These are phyloP conservation scores for Phytophthora idaei DNA, from an alignment of 352 stramenopile species.

Conservation along the genomic window DNA sequence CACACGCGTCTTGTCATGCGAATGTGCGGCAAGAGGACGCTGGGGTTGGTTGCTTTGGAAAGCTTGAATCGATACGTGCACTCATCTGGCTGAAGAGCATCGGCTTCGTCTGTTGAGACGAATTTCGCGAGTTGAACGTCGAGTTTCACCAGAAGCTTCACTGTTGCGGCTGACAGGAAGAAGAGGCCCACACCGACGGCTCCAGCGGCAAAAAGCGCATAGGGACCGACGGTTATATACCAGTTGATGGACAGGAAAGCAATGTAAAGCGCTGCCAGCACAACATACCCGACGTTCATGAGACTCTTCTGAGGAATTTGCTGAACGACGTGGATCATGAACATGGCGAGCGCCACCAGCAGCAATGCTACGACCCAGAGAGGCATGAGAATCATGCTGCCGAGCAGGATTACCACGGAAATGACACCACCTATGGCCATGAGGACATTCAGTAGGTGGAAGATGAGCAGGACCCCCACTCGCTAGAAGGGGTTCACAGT, in stretches of 20 bases:
- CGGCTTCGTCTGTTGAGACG: background rate
- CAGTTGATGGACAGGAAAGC: constrained; percentile 8
- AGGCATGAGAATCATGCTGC: constrained; percentile 19
- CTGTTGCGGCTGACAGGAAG: background rate
- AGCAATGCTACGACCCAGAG: constrained; percentile 11
- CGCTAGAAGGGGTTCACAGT: constrained; percentile 4
- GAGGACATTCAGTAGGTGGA: constrained; percentile 21
- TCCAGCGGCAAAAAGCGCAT: constrained; percentile 5
- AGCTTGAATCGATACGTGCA: constrained; percentile 14
- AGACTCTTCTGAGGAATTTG: constrained; percentile 5
- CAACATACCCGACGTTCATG: constrained; percentile 5
- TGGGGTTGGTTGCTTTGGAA: constrained; percentile 11
- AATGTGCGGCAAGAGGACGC: constrained; percentile 5
- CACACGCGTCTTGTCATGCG: constrained; percentile 13
- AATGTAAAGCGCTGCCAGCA: constrained; percentile 13
- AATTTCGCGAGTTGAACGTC: constrained; percentile 15
- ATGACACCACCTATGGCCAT: constrained; percentile 16
- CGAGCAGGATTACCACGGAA: constrained; percentile 7
- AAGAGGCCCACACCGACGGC: constrained; percentile 15
- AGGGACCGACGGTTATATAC: constrained; percentile 8
- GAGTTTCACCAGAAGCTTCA: constrained; percentile 13
- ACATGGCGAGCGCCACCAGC: constrained; percentile 1
- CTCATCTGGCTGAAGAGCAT: background rate
- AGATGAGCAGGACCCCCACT: constrained; percentile 14
- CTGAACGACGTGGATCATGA: background rate